These are phyloP conservation scores for Albugo laibachii DNA, from an alignment of 352 stramenopile genomes.

Conservation along the genomic window DNA sequence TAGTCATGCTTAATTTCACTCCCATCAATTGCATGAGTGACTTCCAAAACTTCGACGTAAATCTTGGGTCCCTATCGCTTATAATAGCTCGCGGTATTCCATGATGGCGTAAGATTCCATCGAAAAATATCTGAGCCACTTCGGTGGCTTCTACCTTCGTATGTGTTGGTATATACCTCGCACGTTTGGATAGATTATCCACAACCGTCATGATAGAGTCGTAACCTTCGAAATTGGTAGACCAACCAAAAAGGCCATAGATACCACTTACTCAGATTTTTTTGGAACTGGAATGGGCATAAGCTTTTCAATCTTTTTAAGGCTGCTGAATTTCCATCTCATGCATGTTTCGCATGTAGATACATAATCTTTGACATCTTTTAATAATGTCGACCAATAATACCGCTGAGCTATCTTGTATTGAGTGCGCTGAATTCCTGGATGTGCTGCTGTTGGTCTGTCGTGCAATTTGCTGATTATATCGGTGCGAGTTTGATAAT, in stretches of 20 bases:
- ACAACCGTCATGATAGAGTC: slow-evolving; percentile 2
- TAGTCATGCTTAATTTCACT: slow-evolving; percentile 5
- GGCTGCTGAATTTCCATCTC: not conserved
- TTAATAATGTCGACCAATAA: too few species aligned
- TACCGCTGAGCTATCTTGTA: too few species aligned
- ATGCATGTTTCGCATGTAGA: slow-evolving; percentile 3
- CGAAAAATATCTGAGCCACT: slow-evolving; percentile 5
- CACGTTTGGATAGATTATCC: slow-evolving; percentile 4
- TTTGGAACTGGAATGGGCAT: slow-evolving; percentile 3
- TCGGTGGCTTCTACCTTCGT: slow-evolving; percentile 1
- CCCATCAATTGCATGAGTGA: slow-evolving; percentile 8
- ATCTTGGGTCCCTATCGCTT: slow-evolving; percentile 8
- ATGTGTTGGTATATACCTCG: slow-evolving; percentile 7
- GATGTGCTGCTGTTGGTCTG: slow-evolving; percentile 2
- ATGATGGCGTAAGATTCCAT: slow-evolving; percentile 7
- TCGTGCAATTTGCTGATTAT: slow-evolving; percentile 2
- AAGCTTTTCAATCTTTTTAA: slow-evolving; percentile 5
- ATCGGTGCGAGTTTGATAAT: not conserved
- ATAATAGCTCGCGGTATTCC: slow-evolving; percentile 6
- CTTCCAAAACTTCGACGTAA: slow-evolving; percentile 10
- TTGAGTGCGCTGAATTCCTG: too few species aligned
- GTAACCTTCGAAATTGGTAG: slow-evolving; percentile 7
- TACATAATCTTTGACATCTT: too few species aligned
- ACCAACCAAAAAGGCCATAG: slow-evolving; percentile 7
- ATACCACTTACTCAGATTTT: slow-evolving; percentile 7